These are phyloP conservation scores for Colletotrichum eleusines DNA, from an alignment of 2,329 filamentous ascomycete species.

Conservation along the genomic window DNA sequence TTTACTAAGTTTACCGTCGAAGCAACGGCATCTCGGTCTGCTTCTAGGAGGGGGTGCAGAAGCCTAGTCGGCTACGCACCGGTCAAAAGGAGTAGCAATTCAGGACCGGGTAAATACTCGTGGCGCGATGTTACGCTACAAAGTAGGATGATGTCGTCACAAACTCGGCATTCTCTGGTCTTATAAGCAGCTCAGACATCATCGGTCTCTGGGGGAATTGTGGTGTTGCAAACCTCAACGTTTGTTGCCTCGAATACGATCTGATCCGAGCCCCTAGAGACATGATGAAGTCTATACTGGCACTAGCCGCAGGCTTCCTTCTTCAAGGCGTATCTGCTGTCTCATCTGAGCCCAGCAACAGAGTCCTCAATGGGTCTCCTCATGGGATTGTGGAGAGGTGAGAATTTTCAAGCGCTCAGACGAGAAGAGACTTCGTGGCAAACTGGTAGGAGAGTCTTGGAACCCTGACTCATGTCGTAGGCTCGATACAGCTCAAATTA, in stretches of 20 bases:
- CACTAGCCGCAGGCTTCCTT: background rate
- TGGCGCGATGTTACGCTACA: background rate
- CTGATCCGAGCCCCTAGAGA: background rate
- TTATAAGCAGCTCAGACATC: background rate
- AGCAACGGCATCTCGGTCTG: conserved; percentile 18
- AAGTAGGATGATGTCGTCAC: too few species aligned
- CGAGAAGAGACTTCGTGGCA: too few species aligned
- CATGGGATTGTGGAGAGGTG: conserved; percentile 19
- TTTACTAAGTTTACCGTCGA: background rate
- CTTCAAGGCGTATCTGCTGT: conserved; percentile 3
- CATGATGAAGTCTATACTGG: conserved; percentile 15
- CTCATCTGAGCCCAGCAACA: background rate
- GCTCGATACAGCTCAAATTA: conserved; percentile 29
- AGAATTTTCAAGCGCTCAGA: background rate
- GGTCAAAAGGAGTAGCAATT: background rate
- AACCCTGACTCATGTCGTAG: conserved; percentile 12
- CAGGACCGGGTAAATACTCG: background rate
- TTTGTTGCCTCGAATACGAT: background rate
- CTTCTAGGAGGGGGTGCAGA: conserved; percentile 6
- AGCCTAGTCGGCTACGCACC: background rate
- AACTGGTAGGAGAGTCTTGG: background rate
- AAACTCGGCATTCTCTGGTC: background rate
- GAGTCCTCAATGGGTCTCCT: background rate
- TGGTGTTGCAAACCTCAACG: background rate
- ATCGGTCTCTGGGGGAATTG: background rate